A percentile compares a stretch with the other conserved stretches of the same genome.
Evolutionary conservation across 257 asterid species (phyloP).

Genomic region (Solanum lycopersicoides): DNA sequence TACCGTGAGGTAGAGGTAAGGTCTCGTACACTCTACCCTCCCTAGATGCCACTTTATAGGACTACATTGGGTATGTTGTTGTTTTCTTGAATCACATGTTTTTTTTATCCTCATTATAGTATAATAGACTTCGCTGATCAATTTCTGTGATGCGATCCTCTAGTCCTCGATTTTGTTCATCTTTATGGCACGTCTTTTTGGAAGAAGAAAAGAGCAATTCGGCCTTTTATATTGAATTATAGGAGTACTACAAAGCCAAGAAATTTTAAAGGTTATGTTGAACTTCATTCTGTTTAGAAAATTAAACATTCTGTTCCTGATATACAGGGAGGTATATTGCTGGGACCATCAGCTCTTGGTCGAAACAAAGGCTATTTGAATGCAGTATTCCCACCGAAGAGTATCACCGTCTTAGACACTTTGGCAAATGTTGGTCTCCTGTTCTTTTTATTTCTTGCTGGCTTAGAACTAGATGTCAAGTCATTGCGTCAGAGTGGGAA

Average conservation of each 20-base stretch:
- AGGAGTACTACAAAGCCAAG: neutral
- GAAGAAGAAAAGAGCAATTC: neutral
- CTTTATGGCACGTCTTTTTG: neutral
- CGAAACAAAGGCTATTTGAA: constrained; percentile 32
- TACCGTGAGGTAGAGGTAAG: neutral
- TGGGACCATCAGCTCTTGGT: constrained; percentile 87
- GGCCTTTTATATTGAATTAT: neutral
- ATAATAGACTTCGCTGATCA: neutral
- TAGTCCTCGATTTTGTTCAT: neutral
- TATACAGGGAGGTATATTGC: constrained; percentile 66
- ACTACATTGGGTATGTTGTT: neutral
- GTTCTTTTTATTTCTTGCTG: constrained; percentile 68
- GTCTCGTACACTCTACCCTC: neutral
- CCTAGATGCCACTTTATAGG: neutral
- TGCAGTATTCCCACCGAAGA: constrained; percentile 47
- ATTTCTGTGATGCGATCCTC: neutral
- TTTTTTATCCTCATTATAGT: neutral
- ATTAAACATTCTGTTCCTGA: neutral
- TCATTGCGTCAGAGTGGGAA: constrained; percentile 45
- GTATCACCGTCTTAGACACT: constrained; percentile 71
- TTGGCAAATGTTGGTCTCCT: constrained; percentile 75
- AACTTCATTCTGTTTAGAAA: neutral
- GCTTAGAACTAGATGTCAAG: constrained; percentile 53
- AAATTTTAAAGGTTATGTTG: neutral
- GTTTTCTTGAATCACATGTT: neutral